Evolutionary conservation across 2,329 filamentous ascomycete genomes (phyloP).

Genomic region (Colletotrichum viniferum): DNA sequence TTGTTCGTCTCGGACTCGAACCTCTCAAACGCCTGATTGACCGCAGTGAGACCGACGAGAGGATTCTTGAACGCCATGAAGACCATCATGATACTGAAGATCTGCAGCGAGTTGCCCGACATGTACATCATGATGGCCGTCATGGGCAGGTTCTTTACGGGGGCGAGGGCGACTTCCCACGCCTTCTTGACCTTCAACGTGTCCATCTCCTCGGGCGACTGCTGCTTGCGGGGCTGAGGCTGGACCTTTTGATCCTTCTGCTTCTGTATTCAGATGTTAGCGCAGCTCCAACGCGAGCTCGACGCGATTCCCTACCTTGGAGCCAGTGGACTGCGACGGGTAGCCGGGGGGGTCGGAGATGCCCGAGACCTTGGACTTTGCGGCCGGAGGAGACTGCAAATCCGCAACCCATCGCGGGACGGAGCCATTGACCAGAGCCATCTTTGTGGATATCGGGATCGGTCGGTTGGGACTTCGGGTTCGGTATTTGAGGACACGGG

Average conservation of each 20-base stretch:
- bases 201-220: slow-evolving; percentile 86
- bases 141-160: slow-evolving; percentile 95
- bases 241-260: slow-evolving; percentile 53
- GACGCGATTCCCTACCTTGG: slow-evolving; percentile 54
- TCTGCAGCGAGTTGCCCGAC: slow-evolving; percentile 97
- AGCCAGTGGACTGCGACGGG: slow-evolving; percentile 57
- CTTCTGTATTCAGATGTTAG: slow-evolving; percentile 40
- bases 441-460: not conserved
- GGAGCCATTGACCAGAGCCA: slow-evolving; percentile 28
- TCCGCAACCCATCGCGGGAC: slow-evolving; percentile 83
- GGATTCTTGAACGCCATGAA: slow-evolving; percentile 99
- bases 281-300: not conserved
- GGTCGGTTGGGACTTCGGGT: not conserved
- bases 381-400: slow-evolving; percentile 71
- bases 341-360: slow-evolving; percentile 90
- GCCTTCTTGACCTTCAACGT: slow-evolving; percentile 97
- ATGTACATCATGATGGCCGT: slow-evolving; percentile 99
- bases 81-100: slow-evolving; percentile 99
- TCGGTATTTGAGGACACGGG: not conserved
- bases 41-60: slow-evolving; percentile 80
- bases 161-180: slow-evolving; percentile 94
- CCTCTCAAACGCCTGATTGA: slow-evolving; percentile 86
- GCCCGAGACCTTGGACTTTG: slow-evolving; percentile 68
- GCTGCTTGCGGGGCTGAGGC: slow-evolving; percentile 65
- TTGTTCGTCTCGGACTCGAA: slow-evolving; percentile 85